phyloP scores from a whole-genome alignment of 2,329 filamentous ascomycete species.

The Hirsutella thompsonii region DNA sequence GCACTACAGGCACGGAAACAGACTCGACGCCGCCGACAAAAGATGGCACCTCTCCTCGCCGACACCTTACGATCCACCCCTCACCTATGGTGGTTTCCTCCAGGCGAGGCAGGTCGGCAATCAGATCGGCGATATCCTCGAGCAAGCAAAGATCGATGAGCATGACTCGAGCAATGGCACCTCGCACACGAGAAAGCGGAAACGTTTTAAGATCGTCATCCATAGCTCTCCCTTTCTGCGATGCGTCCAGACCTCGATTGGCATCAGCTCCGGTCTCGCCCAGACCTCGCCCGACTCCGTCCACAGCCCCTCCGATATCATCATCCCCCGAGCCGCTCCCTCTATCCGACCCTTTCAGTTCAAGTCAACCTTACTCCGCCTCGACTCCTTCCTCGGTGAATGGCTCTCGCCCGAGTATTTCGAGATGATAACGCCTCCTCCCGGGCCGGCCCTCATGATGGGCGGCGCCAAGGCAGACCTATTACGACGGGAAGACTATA shows the following conservation, averaged over 20 bases:
- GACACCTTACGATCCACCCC: conserved; percentile 86
- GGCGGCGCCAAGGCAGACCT: conserved; percentile 80
- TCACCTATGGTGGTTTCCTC: conserved; percentile 89
- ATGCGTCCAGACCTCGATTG: conserved; percentile 85
- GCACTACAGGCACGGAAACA: conserved; percentile 63
- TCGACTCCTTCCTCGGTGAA: conserved; percentile 90
- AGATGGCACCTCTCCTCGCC: conserved; percentile 90
- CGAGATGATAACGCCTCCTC: conserved; percentile 80
- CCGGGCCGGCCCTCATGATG: conserved; percentile 75
- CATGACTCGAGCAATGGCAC: conserved; percentile 14
- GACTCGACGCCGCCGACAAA: conserved; percentile 88
- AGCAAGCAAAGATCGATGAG: conserved; percentile 35
- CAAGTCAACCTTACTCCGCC: conserved; percentile 53
- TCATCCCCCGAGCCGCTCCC: conserved; percentile 18
- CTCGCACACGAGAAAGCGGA: conserved; percentile 24
- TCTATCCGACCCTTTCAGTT: conserved; percentile 17
- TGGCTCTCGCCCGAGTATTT: conserved; percentile 94
- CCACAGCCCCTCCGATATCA: conserved; percentile 19
- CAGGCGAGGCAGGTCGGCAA: conserved; percentile 73
- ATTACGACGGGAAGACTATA: conserved; percentile 60
- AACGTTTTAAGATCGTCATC: conserved; percentile 66
- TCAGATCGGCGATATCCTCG: conserved; percentile 65
- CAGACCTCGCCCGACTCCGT: conserved; percentile 29
- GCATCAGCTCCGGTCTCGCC: conserved; percentile 73
- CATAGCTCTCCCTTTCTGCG: conserved; percentile 90